Evolutionary conservation across 768 basidiomycete genomes (phyloP).

Genomic region (Agrocybe pediades): DNA sequence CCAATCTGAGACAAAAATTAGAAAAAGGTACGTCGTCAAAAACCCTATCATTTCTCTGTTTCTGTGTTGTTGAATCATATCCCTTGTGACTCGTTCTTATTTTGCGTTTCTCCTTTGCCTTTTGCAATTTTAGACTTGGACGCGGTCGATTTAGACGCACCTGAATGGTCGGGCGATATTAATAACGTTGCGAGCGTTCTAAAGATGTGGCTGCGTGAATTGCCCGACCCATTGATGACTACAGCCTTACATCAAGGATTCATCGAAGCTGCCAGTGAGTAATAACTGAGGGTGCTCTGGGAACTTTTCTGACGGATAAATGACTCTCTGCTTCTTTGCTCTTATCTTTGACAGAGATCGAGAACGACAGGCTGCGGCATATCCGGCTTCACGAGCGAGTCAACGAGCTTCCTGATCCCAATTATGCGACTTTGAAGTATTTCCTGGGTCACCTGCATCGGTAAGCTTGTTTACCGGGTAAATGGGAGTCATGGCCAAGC

Average conservation of each 20-base stretch:
- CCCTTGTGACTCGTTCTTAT: slow-evolving; percentile 3
- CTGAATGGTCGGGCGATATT: slow-evolving; percentile 93
- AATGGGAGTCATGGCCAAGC: background rate
- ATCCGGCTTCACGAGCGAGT: slow-evolving; percentile 96
- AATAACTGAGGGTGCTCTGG: background rate
- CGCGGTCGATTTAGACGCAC: slow-evolving; percentile 79
- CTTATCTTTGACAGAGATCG: slow-evolving; percentile 62
- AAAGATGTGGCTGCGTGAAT: slow-evolving; percentile 95
- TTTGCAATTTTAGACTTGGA: slow-evolving; percentile 64
- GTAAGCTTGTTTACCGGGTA: slow-evolving; percentile 43
- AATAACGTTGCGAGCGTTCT: slow-evolving; percentile 94
- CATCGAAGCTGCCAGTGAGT: slow-evolving; percentile 92
- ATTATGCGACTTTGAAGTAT: slow-evolving; percentile 95
- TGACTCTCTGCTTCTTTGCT: slow-evolving; percentile 7
- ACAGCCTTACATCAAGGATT: slow-evolving; percentile 84
- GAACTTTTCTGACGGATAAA: slow-evolving; percentile 3
- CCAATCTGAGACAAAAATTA: slow-evolving; percentile 76
- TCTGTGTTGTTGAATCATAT: slow-evolving; percentile 1
- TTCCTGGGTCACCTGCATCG: slow-evolving; percentile 92
- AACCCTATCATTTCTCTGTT: background rate
- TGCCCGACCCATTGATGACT: slow-evolving; percentile 93
- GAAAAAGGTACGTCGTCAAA: slow-evolving; percentile 69
- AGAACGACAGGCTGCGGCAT: slow-evolving; percentile 93
- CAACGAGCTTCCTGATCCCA: slow-evolving; percentile 97
- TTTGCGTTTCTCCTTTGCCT: background rate